phyloP scores from a whole-genome alignment of 2,329 filamentous ascomycete species.

The Shiraia sp. region DNA sequence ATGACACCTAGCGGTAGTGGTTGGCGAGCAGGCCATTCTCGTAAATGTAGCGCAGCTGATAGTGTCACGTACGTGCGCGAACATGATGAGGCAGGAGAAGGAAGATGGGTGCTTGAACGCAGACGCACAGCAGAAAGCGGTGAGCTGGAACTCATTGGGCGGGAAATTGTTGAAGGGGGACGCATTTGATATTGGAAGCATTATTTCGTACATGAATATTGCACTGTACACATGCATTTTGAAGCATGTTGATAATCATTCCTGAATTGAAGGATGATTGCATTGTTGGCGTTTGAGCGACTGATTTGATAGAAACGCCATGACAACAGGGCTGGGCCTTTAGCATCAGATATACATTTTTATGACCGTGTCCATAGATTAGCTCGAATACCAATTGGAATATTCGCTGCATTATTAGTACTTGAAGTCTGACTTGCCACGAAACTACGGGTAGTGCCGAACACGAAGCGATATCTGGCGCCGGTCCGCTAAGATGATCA shows the following conservation, averaged over 20 bases:
- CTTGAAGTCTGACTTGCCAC: too few species aligned
- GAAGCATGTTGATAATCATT: neutral
- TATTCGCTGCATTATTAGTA: too few species aligned
- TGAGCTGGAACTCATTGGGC: constrained; percentile 65
- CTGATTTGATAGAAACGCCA: neutral
- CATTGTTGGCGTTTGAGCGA: constrained; percentile 6
- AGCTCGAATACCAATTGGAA: too few species aligned
- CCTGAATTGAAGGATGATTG: neutral
- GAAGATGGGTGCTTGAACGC: constrained; percentile 71
- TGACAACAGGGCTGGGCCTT: constrained; percentile 2
- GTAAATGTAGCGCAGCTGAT: constrained; percentile 59
- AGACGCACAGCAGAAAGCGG: constrained; percentile 68
- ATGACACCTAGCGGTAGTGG: constrained; percentile 33
- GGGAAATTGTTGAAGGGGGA: constrained; percentile 65
- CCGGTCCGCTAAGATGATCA: too few species aligned
- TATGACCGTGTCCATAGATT: too few species aligned
- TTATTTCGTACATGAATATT: neutral
- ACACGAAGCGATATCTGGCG: too few species aligned
- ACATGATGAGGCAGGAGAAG: constrained; percentile 61
- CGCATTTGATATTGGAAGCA: constrained; percentile 25
- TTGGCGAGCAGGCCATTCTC: constrained; percentile 38
- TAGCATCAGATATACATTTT: neutral
- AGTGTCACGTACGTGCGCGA: constrained; percentile 70
- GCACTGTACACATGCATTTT: neutral
- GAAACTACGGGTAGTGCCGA: too few species aligned